Percentiles rank a stretch among this genome's conserved stretches.
Evolutionary conservation across 352 stramenopile genomes (phyloP).

Genomic region (Aphanomyces stellatus): DNA sequence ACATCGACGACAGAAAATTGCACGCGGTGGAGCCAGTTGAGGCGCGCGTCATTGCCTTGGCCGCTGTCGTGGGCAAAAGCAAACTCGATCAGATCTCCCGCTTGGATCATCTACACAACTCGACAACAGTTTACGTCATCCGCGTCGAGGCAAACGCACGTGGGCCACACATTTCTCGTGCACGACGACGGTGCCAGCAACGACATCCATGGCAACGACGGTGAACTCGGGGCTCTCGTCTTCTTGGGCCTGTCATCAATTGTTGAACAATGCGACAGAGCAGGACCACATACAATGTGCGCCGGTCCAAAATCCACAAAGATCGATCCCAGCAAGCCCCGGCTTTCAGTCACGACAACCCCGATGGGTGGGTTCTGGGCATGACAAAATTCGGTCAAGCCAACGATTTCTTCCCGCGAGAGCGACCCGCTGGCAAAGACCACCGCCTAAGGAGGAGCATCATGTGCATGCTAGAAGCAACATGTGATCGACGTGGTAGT

Average conservation of each 20-base stretch:
- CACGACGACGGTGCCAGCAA: background rate
- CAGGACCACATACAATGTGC: slow-evolving; percentile 22
- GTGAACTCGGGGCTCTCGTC: slow-evolving; percentile 21
- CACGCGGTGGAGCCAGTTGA: background rate
- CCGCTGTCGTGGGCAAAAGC: background rate
- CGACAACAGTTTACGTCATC: too few relatives aligned
- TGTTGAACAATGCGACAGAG: slow-evolving; percentile 1
- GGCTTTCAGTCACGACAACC: slow-evolving; percentile 31
- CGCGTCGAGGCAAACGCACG: background rate
- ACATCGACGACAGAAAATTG: background rate
- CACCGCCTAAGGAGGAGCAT: slow-evolving; percentile 24
- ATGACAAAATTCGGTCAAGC: slow-evolving; percentile 42
- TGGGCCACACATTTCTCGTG: slow-evolving; percentile 1
- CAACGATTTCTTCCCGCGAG: slow-evolving; percentile 35
- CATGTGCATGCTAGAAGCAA: background rate
- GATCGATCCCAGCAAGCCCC: slow-evolving; percentile 29
- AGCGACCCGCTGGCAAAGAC: slow-evolving; percentile 31
- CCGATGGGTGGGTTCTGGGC: slow-evolving; percentile 31
- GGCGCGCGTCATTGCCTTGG: background rate
- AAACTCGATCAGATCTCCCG: slow-evolving; percentile 3
- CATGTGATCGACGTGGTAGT: slow-evolving; percentile 31
- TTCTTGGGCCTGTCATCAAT: slow-evolving; percentile 19
- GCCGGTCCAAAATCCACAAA: slow-evolving; percentile 31
- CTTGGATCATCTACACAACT: background rate
- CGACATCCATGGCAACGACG: background rate